Evolutionary conservation across 2,329 filamentous ascomycete genomes (phyloP), one percentile per base, ranked within the genome.

Genomic region (Lecanoromycetidae sp.): DNA sequence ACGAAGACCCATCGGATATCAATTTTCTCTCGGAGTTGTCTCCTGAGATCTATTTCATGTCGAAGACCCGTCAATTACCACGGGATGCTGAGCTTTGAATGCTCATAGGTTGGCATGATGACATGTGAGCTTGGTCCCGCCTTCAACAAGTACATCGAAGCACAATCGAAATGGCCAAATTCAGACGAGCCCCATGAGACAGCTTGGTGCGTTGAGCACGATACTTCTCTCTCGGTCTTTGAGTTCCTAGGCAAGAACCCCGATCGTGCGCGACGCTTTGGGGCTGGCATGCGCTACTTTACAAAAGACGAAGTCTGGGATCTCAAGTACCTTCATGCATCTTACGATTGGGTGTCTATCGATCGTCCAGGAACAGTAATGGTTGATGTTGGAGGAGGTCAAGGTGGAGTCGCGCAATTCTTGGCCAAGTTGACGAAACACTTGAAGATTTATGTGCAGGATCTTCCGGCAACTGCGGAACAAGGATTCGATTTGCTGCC

Each of bases 381-480:
- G 19, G 46, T 54, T 8, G 52, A 54, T 32, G 33, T 54, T 4
- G 52, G 52, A 29, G 52, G 52, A n/a, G 44, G 46, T 13, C n/a
- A 49, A 10, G 52, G 52, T n/a, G 34, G 44, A 19, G 46, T 54
- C 32, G 37, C 36, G 29, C 46, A 44, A 33, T 35, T 36, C 13
- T 25, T 52, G 12, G 52, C 52, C 6, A 26, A 33, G 15, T 33
- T 26, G 5, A 54, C 52, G 9, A 20, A 34, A 5, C 29, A 49
- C 34, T 25, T 46, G 5, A 22, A 13, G 1, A 39, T 46, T 27
- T 13, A 46, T 13, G 38, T 50, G 6, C 48, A 47, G 10, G 48
- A 50, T 22, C 32, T 50, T 12, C 44, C 48, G 1, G 37, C 26
- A 22, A 33, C 26, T 12, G 36, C 39, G 5, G 37, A 47, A 10